Evolutionary conservation across 495 filamentous ascomycete genomes (phyloP).

Genomic region (Neurospora hispaniola): DNA sequence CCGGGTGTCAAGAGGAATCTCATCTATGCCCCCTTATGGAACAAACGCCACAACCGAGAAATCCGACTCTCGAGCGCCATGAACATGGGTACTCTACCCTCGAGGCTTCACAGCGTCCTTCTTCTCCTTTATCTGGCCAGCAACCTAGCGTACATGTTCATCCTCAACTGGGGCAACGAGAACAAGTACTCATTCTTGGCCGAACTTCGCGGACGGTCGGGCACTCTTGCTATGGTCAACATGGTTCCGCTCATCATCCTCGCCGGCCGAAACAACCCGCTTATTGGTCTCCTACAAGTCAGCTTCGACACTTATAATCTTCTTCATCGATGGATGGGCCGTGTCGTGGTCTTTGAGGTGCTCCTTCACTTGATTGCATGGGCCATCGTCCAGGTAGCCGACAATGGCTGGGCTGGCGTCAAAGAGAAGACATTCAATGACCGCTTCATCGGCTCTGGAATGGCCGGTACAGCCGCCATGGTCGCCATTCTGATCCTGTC

Average conservation of each 20-base stretch:
- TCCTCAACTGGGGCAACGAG: conserved; percentile 44
- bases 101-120: conserved; percentile 67
- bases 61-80: conserved; percentile 65
- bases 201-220: conserved; percentile 70
- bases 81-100: conserved; percentile 79
- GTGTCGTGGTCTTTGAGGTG: conserved; percentile 69
- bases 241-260: conserved; percentile 87
- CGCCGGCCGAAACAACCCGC: conserved; percentile 83
- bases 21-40: conserved; percentile 75
- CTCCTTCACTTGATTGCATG: conserved; percentile 68
- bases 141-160: conserved; percentile 54
- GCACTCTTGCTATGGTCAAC: conserved; percentile 72
- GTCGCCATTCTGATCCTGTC: conserved; percentile 50
- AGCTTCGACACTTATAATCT: conserved; percentile 97
- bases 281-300: conserved; percentile 72
- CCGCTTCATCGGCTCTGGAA: conserved; percentile 46
- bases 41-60: conserved; percentile 77
- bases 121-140: conserved; percentile 52
- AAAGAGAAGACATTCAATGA: conserved; percentile 33
- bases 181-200: conserved; percentile 43
- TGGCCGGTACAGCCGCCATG: conserved; percentile 44
- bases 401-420: conserved; percentile 53
- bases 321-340: conserved; percentile 89
- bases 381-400: conserved; percentile 56
- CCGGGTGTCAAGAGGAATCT: conserved; percentile 62